phyloP scores from a whole-genome alignment of 441 rosid species.

The Metrosideros polymorpha region DNA sequence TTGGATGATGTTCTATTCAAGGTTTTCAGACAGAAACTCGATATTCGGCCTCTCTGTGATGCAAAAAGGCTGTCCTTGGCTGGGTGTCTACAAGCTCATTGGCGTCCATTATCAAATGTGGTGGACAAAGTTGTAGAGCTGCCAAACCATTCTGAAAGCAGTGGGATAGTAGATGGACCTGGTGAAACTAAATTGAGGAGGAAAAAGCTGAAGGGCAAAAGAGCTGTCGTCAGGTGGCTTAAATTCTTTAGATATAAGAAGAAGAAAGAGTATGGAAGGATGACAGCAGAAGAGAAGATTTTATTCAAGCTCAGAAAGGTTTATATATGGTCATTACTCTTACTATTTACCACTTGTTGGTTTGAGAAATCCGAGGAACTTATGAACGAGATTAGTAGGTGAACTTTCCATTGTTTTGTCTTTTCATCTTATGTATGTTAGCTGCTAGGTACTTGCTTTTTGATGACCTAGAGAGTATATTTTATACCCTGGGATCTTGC shows the following conservation, averaged over 20 bases:
- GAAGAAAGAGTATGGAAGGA: slow-evolving; percentile 79
- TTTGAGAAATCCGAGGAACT: background rate
- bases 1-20: slow-evolving; percentile 49
- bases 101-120: slow-evolving; percentile 14
- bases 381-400: background rate
- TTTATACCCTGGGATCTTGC: background rate
- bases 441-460: background rate
- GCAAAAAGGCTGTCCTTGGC: slow-evolving; percentile 1
- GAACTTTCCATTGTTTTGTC: background rate
- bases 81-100: slow-evolving; percentile 38
- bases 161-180: slow-evolving; percentile 10
- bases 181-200: slow-evolving; percentile 38
- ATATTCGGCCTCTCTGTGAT: background rate
- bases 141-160: slow-evolving; percentile 10
- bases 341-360: background rate
- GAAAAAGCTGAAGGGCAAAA: slow-evolving; percentile 73
- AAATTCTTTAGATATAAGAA: slow-evolving; percentile 92
- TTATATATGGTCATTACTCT: background rate
- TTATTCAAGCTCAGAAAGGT: slow-evolving; percentile 75
- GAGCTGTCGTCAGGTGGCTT: slow-evolving; percentile 88
- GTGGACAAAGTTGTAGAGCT: slow-evolving; percentile 17
- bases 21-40: slow-evolving; percentile 32
- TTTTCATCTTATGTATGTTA: background rate
- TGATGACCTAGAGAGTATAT: background rate
- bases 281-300: slow-evolving; percentile 80